Conservation (phyloP, 1,284 basidiomycete species). For the Lentinus polychrous region DNA sequence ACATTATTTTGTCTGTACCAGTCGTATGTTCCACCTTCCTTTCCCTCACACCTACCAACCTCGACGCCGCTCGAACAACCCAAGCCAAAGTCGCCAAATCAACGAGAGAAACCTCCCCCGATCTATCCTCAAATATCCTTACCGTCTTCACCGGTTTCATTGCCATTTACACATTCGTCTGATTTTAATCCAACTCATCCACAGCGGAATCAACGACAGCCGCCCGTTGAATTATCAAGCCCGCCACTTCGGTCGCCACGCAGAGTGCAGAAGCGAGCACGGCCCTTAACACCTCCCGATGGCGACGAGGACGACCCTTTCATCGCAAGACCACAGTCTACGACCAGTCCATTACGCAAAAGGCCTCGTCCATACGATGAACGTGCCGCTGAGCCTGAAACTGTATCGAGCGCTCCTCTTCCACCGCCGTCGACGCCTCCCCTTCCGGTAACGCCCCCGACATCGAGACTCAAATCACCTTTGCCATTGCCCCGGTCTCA, state of each 20-base stretch:
- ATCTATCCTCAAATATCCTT: conserved; percentile 21
- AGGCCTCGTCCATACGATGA: conserved; percentile 13
- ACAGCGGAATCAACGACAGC: background rate
- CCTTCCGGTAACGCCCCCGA: conserved; percentile 8
- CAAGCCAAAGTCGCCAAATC: conserved; percentile 6
- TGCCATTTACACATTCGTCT: conserved; percentile 14
- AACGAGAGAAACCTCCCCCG: conserved; percentile 23
- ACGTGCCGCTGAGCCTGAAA: conserved; percentile 6
- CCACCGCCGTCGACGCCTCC: conserved; percentile 23
- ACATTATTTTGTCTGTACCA: conserved; percentile 7
- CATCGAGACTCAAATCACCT: conserved; percentile 12
- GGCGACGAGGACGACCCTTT: conserved; percentile 6
- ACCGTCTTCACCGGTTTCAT: conserved; percentile 19
- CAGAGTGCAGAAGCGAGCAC: conserved; percentile 15
- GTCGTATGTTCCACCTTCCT: conserved; percentile 30
- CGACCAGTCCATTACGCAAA: conserved; percentile 14
- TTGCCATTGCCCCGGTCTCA: conserved; percentile 12
- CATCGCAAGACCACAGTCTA: conserved; percentile 3
- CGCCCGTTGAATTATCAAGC: conserved; percentile 16
- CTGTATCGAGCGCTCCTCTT: conserved; percentile 16
- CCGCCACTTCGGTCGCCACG: conserved; percentile 10
- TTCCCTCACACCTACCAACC: conserved; percentile 31
- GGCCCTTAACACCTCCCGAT: conserved; percentile 13
- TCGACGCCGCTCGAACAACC: conserved; percentile 25
- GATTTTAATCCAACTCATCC: conserved; percentile 15